phyloP scores from a whole-genome alignment of 2,329 filamentous ascomycete species.

The Aspergillus carbonarius region DNA sequence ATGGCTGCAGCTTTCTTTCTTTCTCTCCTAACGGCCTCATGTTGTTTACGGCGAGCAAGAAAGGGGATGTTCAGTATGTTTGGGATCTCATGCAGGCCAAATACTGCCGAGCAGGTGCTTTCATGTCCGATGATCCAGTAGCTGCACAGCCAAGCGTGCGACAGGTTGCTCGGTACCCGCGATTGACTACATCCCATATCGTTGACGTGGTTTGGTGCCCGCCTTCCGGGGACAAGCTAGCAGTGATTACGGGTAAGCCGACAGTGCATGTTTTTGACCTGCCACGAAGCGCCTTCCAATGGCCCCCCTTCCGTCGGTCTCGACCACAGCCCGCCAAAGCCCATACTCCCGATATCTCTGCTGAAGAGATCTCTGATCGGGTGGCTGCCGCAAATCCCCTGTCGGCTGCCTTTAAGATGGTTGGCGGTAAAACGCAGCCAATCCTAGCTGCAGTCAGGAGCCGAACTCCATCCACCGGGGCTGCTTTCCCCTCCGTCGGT shows the following conservation, averaged over 20 bases:
- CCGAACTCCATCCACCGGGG: slow-evolving; percentile 49
- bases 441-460: slow-evolving; percentile 67
- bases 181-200: slow-evolving; percentile 87
- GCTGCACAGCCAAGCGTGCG: slow-evolving; percentile 56
- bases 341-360: slow-evolving; percentile 44
- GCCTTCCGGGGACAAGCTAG: slow-evolving; percentile 76
- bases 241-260: slow-evolving; percentile 90
- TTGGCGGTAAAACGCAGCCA: slow-evolving; percentile 60
- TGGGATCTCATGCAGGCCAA: slow-evolving; percentile 52
- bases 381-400: slow-evolving; percentile 49
- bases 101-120: slow-evolving; percentile 40
- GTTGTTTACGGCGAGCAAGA: slow-evolving; percentile 49
- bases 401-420: slow-evolving; percentile 67
- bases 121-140: slow-evolving; percentile 37
- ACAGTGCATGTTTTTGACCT: slow-evolving; percentile 92
- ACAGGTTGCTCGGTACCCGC: slow-evolving; percentile 82
- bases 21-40: slow-evolving; percentile 49
- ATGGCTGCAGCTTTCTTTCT: slow-evolving; percentile 52
- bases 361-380: slow-evolving; percentile 50
- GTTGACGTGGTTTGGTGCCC: slow-evolving; percentile 86
- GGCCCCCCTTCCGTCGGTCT: slow-evolving; percentile 68
- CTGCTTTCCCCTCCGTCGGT: slow-evolving; percentile 44
- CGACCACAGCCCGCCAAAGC: slow-evolving; percentile 40
- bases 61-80: slow-evolving; percentile 51
- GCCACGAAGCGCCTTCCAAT: slow-evolving; percentile 76